phyloP scores from a whole-genome alignment of 2,329 filamentous ascomycete genomes.

The Epichloe gansuensis region DNA sequence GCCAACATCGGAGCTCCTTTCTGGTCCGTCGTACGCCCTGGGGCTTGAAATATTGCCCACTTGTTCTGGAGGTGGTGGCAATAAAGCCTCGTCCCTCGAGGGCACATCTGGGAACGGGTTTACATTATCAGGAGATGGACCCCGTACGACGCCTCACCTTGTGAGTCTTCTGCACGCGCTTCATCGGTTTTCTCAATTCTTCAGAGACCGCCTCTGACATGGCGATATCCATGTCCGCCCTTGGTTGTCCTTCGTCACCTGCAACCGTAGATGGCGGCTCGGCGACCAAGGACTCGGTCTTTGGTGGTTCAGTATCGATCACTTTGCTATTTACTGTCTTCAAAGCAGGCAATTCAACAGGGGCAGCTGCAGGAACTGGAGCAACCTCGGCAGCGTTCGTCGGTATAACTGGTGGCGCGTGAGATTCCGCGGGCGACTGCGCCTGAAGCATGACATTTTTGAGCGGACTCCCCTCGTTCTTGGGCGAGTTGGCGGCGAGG shows the following conservation, averaged over 20 bases:
- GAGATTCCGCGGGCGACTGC: slow-evolving; percentile 31
- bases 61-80: slow-evolving; percentile 27
- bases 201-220: not conserved
- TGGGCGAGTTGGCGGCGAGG: slow-evolving; percentile 19
- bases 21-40: slow-evolving; percentile 15
- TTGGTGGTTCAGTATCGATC: slow-evolving; percentile 6
- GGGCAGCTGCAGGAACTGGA: not conserved
- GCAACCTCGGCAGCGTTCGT: not conserved
- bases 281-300: slow-evolving; percentile 14
- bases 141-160: not conserved
- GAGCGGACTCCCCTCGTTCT: slow-evolving; percentile 37
- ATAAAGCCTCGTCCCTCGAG: slow-evolving; percentile 12
- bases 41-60: slow-evolving; percentile 28
- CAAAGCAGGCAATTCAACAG: slow-evolving; percentile 5
- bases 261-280: slow-evolving; percentile 21
- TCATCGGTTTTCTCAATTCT: not conserved
- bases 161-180: slow-evolving; percentile 5
- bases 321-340: not conserved
- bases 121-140: not conserved
- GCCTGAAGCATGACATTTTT: slow-evolving; percentile 39
- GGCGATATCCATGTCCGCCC: slow-evolving; percentile 14
- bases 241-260: slow-evolving; percentile 17
- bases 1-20: slow-evolving; percentile 14
- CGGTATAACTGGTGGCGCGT: slow-evolving; percentile 1
- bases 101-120: not conserved